Percentiles rank a stretch among this genome's conserved stretches.
These are phyloP conservation scores for Bryoglossum gracile DNA, from an alignment of 495 filamentous ascomycete genomes.

Conservation along the genomic window DNA sequence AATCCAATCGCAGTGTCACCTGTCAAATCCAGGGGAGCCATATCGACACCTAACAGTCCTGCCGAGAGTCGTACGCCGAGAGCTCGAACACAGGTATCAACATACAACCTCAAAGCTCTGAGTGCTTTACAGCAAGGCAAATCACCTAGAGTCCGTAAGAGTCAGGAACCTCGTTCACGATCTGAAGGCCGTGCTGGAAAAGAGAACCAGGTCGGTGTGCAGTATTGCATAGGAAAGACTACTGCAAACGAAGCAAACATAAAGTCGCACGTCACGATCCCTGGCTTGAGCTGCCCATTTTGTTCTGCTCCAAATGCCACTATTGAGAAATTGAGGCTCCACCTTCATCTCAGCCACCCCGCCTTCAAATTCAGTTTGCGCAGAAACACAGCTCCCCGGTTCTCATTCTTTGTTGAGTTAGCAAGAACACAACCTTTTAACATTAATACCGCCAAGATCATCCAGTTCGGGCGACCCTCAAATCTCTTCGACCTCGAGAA, in stretches of 20 bases:
- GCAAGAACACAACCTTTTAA: not conserved
- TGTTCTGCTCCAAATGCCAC: constrained; percentile 36
- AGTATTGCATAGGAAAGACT: constrained; percentile 16
- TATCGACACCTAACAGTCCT: constrained; percentile 14
- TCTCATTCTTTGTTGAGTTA: constrained; percentile 18
- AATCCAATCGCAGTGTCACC: no score
- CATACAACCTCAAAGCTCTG: constrained; percentile 45
- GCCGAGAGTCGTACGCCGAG: constrained; percentile 11
- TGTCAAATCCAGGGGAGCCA: no score
- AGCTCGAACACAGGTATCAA: constrained; percentile 35
- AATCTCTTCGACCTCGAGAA: constrained; percentile 33
- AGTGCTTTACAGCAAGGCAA: constrained; percentile 41
- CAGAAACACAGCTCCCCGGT: constrained; percentile 21
- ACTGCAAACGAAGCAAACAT: constrained; percentile 11
- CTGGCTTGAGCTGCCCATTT: constrained; percentile 37
- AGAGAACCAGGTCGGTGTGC: constrained; percentile 12
- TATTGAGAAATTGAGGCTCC: constrained; percentile 36
- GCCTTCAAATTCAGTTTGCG: constrained; percentile 40
- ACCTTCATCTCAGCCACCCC: constrained; percentile 35
- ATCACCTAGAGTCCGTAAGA: constrained; percentile 35
- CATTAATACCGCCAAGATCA: constrained; percentile 18
- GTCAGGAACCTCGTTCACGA: constrained; percentile 28
- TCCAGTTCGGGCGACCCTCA: constrained; percentile 32
- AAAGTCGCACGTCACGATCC: constrained; percentile 34
- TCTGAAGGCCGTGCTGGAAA: constrained; percentile 9